These are phyloP conservation scores for Zarea fungicola DNA, from an alignment of 2,329 filamentous ascomycete genomes.

Conservation along the genomic window DNA sequence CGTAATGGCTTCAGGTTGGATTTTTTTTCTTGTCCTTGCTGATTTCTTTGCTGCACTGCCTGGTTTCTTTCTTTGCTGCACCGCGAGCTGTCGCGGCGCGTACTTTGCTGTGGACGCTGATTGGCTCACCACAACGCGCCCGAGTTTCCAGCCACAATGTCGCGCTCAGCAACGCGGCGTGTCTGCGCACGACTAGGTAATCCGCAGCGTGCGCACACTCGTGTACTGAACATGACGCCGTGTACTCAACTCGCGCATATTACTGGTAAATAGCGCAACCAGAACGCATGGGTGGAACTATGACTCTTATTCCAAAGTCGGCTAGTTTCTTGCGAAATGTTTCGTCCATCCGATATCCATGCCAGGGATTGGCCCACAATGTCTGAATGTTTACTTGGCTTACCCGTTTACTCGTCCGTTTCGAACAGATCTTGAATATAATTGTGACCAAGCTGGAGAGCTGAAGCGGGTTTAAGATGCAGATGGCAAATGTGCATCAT, in stretches of 20 bases:
- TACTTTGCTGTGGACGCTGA: conserved; percentile 6
- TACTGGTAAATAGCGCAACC: no score
- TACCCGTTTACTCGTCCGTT: not conserved
- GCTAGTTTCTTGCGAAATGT: not conserved
- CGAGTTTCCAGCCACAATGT: conserved; percentile 7
- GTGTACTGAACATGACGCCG: not conserved
- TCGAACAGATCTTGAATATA: conserved; percentile 4
- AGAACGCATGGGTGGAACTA: no score
- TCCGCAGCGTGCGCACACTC: not conserved
- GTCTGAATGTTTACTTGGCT: conserved; percentile 18
- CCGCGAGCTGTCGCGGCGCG: conserved; percentile 6
- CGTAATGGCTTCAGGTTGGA: not conserved
- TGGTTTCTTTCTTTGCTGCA: not conserved
- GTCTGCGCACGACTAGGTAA: not conserved
- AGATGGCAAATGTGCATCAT: not conserved
- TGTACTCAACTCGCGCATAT: no score
- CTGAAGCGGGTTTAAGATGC: not conserved
- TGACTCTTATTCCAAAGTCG: not conserved
- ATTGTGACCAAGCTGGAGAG: not conserved
- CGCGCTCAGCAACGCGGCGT: not conserved
- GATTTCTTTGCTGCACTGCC: not conserved
- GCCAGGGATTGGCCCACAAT: not conserved
- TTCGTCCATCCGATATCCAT: not conserved
- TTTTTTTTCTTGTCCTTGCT: not conserved
- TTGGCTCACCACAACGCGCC: conserved; percentile 13